Base-by-base conservation (phyloP, 306 rosid genomes). In the Cicer chorassanicum region DNA sequence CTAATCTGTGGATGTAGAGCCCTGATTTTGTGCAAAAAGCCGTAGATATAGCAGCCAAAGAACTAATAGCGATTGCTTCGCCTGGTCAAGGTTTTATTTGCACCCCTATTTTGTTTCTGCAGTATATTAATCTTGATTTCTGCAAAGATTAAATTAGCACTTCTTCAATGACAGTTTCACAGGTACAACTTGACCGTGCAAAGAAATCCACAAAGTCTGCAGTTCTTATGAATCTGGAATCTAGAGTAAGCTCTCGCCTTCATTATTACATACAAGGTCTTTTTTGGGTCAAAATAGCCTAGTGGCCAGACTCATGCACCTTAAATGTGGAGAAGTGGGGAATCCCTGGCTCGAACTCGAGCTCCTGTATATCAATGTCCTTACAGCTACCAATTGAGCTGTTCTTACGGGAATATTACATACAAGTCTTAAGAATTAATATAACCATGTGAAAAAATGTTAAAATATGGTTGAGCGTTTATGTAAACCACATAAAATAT, bases 221-320 rank as follows among this genome's bases (percentile, higher is more conserved):
- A 45, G 90, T 95, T 83, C 83, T 95, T 65, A 95, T 95, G 99
- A 95, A 95, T 80, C 89, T 95, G 65, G 99, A 95, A 78, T 95
- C 99, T 62, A 85, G 98, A 84, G 99, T 95, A 90, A 57, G 80
- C 70, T 51, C 66, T 63, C 77, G 1, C 67, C 70, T 70, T 68
- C 49, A 68, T n/a, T 34, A 45, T 7, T 29, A 10, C 77, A 74
- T 53, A 7, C 45, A 42, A 42, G 9, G 36, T 29, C 1, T 29
- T 29, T 29, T 29, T 29, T 29, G 36, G 36, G 36, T 29, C 36
- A 29, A 29, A 29, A 29, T 29, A 29, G 36, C 36, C 36, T 29
- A 29, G 36, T 29, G 36, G 36, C 36, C 0, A 29, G 36, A 29
- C 36, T 29, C 36, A 29, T 1, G 1, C 36, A 29, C 36, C 5